Conservation (phyloP, 169 alveolate genomes). For the Babesia ovata region DNA sequence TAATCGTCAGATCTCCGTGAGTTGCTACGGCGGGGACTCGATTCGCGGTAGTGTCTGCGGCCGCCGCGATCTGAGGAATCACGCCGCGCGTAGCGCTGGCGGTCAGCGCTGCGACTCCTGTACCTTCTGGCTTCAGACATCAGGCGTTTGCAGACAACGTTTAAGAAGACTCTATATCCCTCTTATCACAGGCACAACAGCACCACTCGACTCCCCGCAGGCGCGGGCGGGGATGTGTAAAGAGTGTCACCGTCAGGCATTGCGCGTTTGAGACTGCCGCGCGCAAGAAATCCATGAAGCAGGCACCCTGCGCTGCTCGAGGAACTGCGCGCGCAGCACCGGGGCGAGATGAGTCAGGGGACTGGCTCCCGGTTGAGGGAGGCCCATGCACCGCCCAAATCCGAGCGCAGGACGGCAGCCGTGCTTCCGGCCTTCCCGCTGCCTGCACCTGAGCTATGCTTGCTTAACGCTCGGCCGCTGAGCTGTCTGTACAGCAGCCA, state of each 20-base stretch:
- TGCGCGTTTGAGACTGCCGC: not conserved
- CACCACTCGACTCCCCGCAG: not conserved
- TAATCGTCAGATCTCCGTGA: no score
- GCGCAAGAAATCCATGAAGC: not conserved
- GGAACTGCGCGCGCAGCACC: slow-evolving; percentile 1
- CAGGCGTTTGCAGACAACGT: no score
- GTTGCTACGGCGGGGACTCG: not conserved
- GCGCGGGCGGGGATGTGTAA: not conserved
- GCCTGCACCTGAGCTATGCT: slow-evolving; percentile 36
- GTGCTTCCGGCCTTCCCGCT: slow-evolving; percentile 25
- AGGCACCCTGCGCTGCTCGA: not conserved
- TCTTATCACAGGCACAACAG: not conserved
- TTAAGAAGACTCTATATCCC: not conserved
- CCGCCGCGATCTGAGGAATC: not conserved
- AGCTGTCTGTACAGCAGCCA: slow-evolving; percentile 33
- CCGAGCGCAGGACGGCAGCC: not conserved
- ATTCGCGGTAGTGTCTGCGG: not conserved
- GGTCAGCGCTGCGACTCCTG: not conserved
- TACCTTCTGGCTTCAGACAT: no score
- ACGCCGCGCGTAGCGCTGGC: not conserved
- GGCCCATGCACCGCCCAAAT: not conserved
- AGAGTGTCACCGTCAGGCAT: not conserved
- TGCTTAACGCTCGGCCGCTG: slow-evolving; percentile 17
- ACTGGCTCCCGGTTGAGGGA: not conserved
- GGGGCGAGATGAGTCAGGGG: not conserved